These are phyloP conservation scores for Lojkania enalia DNA, from an alignment of 2,329 filamentous ascomycete species.

Conservation along the genomic window DNA sequence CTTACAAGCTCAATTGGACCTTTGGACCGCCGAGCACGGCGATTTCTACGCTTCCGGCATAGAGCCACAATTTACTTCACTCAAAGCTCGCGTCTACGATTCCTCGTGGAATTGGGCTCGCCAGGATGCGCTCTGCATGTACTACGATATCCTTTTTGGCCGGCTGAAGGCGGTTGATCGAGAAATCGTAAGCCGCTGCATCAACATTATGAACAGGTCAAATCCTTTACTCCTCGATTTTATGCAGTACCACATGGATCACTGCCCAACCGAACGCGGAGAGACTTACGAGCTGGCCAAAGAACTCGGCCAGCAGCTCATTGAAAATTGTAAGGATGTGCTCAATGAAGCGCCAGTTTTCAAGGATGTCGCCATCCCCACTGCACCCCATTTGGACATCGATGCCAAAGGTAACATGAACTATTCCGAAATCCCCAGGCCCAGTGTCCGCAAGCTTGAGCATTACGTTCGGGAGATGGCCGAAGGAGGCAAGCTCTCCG, in stretches of 20 bases:
- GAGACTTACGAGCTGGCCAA: slow-evolving; percentile 99
- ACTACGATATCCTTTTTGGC: slow-evolving; percentile 98
- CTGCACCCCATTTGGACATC: slow-evolving; percentile 88
- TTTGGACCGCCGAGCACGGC: slow-evolving; percentile 94
- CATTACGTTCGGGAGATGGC: slow-evolving; percentile 99
- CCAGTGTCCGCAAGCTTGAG: slow-evolving; percentile 93
- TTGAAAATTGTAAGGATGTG: slow-evolving; percentile 96
- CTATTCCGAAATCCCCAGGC: slow-evolving; percentile 83
- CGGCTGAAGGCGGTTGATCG: slow-evolving; percentile 90
- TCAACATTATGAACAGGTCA: slow-evolving; percentile 98
- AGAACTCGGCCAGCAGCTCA: slow-evolving; percentile 87
- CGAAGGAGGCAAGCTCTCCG: slow-evolving; percentile 95
- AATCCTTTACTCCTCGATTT: slow-evolving; percentile 95
- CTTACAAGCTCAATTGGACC: slow-evolving; percentile 88
- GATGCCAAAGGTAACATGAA: slow-evolving; percentile 90
- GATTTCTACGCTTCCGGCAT: slow-evolving; percentile 96
- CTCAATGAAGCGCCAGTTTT: slow-evolving; percentile 82
- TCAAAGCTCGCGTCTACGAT: slow-evolving; percentile 96
- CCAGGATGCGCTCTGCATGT: slow-evolving; percentile 97
- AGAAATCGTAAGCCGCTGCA: slow-evolving; percentile 98
- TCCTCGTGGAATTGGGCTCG: slow-evolving; percentile 99
- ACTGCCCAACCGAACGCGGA: slow-evolving; percentile 93
- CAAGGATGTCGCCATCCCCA: slow-evolving; percentile 93
- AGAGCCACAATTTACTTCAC: slow-evolving; percentile 86
- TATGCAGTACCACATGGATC: slow-evolving; percentile 99